A percentile compares a stretch with the other conserved stretches of the same genome.
These are phyloP conservation scores for Xylaria sp. DNA, from an alignment of 2,329 filamentous ascomycete species.

Conservation along the genomic window DNA sequence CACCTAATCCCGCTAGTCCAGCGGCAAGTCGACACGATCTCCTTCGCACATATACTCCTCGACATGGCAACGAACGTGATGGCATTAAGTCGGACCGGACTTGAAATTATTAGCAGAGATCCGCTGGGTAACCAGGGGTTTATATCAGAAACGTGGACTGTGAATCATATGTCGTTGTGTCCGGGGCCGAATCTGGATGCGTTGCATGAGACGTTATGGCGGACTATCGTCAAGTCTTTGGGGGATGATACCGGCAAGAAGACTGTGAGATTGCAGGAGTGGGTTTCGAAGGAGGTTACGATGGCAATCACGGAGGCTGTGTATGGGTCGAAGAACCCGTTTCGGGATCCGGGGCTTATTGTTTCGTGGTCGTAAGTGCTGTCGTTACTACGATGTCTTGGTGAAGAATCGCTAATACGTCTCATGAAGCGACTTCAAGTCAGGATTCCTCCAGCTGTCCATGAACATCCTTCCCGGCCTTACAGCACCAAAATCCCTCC, in stretches of 20 bases:
- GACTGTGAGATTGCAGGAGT: not conserved
- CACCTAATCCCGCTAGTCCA: conserved; percentile 2
- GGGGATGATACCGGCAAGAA: not conserved
- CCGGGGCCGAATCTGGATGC: conserved; percentile 19
- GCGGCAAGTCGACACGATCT: not conserved
- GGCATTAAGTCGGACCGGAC: not conserved
- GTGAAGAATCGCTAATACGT: not conserved
- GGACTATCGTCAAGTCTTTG: conserved; percentile 15
- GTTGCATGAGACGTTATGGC: conserved; percentile 17
- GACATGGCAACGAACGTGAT: conserved; percentile 1
- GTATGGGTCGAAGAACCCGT: conserved; percentile 24
- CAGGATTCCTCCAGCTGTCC: conserved; percentile 16
- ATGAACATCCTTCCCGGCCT: conserved; percentile 10
- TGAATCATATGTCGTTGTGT: conserved; percentile 12
- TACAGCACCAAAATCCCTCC: not conserved
- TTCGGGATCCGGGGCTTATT: conserved; percentile 17
- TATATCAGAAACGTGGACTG: conserved; percentile 17
- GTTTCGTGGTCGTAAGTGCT: conserved; percentile 22
- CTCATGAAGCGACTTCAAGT: not conserved
- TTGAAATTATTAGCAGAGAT: conserved; percentile 11
- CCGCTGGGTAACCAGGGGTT: conserved; percentile 11
- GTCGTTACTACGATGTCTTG: not conserved
- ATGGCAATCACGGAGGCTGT: conserved; percentile 19
- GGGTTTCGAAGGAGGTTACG: conserved; percentile 19
- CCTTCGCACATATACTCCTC: conserved; percentile 6